Percentiles rank a stretch among this genome's conserved stretches.
These are phyloP conservation scores for Erysiphe pulchra DNA, from an alignment of 2,329 filamentous ascomycete species.

Conservation along the genomic window DNA sequence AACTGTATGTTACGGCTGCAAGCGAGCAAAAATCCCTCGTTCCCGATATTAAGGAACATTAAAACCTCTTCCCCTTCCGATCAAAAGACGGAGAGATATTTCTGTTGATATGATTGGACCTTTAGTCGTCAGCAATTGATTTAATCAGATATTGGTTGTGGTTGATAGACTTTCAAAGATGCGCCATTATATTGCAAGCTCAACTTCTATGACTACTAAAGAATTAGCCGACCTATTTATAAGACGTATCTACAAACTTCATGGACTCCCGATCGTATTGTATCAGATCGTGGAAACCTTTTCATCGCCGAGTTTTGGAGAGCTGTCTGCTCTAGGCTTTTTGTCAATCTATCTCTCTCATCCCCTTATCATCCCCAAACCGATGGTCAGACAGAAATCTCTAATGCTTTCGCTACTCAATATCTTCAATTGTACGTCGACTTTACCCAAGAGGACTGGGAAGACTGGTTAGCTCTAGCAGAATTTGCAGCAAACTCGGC, in stretches of 20 bases:
- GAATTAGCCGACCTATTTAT: slow-evolving; percentile 1
- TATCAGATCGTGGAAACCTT: slow-evolving; percentile 3
- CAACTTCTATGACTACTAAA: neutral
- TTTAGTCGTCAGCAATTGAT: too few relatives aligned
- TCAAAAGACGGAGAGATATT: too few relatives aligned
- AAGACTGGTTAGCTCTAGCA: slow-evolving; percentile 2
- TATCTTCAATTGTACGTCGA: slow-evolving; percentile 3
- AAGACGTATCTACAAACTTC: slow-evolving; percentile 1
- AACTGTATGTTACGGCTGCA: too few relatives aligned
- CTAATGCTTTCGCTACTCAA: slow-evolving; percentile 3
- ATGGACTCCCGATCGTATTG: slow-evolving; percentile 2
- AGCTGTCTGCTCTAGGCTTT: slow-evolving; percentile 1
- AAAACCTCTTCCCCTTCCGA: too few relatives aligned
- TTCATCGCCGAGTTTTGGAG: slow-evolving; percentile 4
- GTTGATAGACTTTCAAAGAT: too few relatives aligned
- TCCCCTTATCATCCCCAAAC: slow-evolving; percentile 4
- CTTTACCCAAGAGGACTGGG: slow-evolving; percentile 5
- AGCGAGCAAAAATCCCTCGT: too few relatives aligned
- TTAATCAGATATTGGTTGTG: too few relatives aligned
- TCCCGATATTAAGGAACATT: too few relatives aligned
- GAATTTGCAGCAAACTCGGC: slow-evolving; percentile 4
- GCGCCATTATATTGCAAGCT: too few relatives aligned
- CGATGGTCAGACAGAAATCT: slow-evolving; percentile 4
- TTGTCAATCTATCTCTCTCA: slow-evolving; percentile 1
- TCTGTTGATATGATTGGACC: too few relatives aligned